These are phyloP conservation scores for Dendrocalamus latiflorus DNA, from an alignment of 202 grass and related monocot species.

Conservation along the genomic window DNA sequence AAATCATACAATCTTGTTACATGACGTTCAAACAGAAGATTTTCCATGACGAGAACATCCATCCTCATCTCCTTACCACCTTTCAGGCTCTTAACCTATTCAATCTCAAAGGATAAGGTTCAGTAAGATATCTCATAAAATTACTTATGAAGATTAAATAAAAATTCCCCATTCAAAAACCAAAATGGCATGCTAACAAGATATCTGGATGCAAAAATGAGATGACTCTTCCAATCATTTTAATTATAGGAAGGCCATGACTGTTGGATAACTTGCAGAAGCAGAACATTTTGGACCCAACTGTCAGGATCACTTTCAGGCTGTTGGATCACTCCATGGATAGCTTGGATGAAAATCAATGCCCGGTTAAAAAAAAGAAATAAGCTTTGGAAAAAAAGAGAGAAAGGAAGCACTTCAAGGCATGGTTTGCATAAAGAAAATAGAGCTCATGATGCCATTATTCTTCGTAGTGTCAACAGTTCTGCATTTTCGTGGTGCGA, in stretches of 20 bases:
- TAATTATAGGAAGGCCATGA: neutral
- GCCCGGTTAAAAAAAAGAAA: neutral
- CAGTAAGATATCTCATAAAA: neutral
- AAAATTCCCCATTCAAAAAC: neutral
- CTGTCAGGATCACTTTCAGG: neutral
- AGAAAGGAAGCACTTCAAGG: neutral
- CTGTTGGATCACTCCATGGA: neutral
- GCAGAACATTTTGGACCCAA: neutral
- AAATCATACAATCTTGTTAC: too few relatives aligned
- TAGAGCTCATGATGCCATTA: neutral
- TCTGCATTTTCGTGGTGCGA: neutral
- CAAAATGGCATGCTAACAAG: neutral
- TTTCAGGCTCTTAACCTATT: constrained; percentile 76
- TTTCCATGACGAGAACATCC: constrained; percentile 82
- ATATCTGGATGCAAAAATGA: constrained; percentile 10
- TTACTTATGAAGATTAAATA: neutral
- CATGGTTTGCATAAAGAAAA: neutral
- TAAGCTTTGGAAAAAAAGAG: neutral
- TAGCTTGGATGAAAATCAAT: constrained; percentile 1
- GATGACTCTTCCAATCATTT: neutral
- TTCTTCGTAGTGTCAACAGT: neutral
- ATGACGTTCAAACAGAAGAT: too few relatives aligned
- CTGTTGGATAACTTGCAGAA: neutral
- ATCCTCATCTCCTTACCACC: constrained; percentile 82
- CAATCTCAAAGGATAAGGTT: constrained; percentile 2